A percentile compares a stretch with the other conserved stretches of the same genome.
These are phyloP conservation scores for Aegilops sharonensis DNA, from an alignment of 176 grass and related monocot genomes.

Conservation along the genomic window DNA sequence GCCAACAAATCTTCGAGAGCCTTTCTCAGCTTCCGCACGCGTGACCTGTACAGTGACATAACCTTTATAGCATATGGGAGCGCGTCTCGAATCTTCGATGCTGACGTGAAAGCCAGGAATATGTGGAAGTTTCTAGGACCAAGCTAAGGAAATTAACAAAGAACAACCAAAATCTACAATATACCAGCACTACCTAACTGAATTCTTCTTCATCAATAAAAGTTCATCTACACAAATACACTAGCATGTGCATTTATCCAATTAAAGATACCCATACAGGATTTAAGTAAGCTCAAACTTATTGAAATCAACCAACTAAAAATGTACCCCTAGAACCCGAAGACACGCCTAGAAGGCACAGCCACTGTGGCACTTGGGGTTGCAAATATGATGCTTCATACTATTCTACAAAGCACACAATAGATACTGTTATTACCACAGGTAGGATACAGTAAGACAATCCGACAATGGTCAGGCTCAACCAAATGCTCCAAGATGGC, in stretches of 20 bases:
- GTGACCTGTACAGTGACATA: conserved; percentile 59
- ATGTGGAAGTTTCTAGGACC: conserved; percentile 67
- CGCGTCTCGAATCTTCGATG: conserved; percentile 51
- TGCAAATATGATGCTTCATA: conserved; percentile 23
- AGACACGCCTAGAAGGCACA: neutral
- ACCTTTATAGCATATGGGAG: conserved; percentile 61
- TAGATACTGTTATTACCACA: conserved; percentile 29
- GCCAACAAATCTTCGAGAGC: neutral
- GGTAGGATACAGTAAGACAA: conserved; percentile 25
- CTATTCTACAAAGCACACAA: neutral
- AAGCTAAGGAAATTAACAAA: conserved; percentile 41
- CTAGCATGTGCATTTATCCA: conserved; percentile 9
- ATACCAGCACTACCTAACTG: neutral
- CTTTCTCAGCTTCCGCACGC: neutral
- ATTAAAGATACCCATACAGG: neutral
- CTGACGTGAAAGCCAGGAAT: conserved; percentile 60
- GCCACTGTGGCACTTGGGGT: neutral
- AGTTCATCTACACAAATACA: neutral
- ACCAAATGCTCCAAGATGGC: conserved; percentile 69
- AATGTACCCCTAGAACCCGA: neutral
- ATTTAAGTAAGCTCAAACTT: neutral
- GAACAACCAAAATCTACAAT: neutral
- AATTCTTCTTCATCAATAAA: neutral
- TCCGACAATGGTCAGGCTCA: conserved; percentile 66
- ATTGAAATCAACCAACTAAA: neutral